phyloP scores from a whole-genome alignment of 2,329 filamentous ascomycete genomes.

The Stagonosporopsis cucurbitacearum region DNA sequence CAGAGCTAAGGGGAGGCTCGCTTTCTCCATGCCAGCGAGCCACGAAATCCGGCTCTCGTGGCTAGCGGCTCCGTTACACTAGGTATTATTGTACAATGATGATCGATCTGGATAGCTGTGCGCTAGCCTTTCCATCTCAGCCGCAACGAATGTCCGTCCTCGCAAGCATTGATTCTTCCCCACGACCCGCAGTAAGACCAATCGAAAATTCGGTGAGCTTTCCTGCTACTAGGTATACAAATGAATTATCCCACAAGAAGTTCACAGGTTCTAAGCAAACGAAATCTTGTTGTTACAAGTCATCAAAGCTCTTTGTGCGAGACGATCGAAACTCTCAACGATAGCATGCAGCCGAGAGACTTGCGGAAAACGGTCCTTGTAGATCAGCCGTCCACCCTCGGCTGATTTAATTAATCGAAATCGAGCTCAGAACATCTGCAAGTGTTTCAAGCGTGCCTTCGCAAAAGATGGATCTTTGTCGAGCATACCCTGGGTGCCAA shows the following conservation, averaged over 20 bases:
- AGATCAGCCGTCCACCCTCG: neutral
- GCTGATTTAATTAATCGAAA: neutral
- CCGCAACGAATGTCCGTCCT: neutral
- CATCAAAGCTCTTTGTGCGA: neutral
- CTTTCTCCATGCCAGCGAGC: neutral
- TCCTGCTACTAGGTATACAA: no score
- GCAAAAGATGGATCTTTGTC: neutral
- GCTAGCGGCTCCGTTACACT: conserved; percentile 6
- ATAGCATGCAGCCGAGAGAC: neutral
- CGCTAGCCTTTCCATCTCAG: conserved; percentile 5
- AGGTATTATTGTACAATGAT: no score
- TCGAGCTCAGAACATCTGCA: neutral
- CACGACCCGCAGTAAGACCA: neutral
- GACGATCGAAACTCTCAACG: neutral
- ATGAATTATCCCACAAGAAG: no score
- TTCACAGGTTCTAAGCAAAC: no score
- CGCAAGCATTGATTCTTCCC: neutral
- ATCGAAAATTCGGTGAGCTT: neutral
- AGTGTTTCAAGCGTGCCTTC: neutral
- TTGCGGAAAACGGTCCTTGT: neutral
- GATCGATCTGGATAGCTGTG: conserved; percentile 1
- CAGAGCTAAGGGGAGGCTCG: conserved; percentile 1
- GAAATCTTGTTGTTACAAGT: neutral
- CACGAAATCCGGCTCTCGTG: neutral
- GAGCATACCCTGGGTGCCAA: neutral